Evolutionary conservation across 495 filamentous ascomycete genomes (phyloP).

Genomic region (Talaromyces stipitatus): DNA sequence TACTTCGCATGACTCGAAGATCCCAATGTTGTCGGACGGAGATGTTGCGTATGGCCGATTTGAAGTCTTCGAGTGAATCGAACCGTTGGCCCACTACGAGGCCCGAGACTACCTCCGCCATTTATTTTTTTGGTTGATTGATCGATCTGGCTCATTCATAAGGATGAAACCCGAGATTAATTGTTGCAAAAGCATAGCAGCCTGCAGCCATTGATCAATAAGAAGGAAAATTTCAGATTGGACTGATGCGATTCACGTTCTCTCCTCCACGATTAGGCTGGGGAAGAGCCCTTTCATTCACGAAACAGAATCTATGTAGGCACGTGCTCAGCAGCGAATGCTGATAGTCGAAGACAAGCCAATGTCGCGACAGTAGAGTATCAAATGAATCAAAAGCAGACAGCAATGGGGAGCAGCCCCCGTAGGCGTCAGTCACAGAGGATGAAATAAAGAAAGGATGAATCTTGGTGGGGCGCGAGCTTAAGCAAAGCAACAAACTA

Average conservation of each 20-base stretch:
- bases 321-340: neutral
- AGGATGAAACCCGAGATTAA: neutral
- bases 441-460: neutral
- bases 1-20: constrained; percentile 37
- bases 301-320: neutral
- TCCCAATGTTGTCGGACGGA: constrained; percentile 42
- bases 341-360: neutral
- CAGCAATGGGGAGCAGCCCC: neutral
- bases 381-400: neutral
- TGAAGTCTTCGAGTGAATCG: constrained; percentile 36
- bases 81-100: constrained; percentile 40
- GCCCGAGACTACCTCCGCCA: constrained; percentile 37
- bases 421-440: neutral
- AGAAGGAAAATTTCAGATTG: neutral
- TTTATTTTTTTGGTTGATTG: constrained; percentile 9
- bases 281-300: constrained; percentile 4
- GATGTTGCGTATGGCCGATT: constrained; percentile 34
- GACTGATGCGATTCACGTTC: neutral
- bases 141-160: neutral
- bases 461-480: neutral
- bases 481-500: constrained; percentile 1
- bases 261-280: constrained; percentile 1
- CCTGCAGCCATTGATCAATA: neutral
- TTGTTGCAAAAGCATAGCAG: neutral
- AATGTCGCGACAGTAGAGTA: neutral